A percentile compares a stretch with the other conserved stretches of the same genome.
These are phyloP conservation scores for Trichosporon sp. DNA, from an alignment of 1,284 basidiomycete genomes.

Conservation along the genomic window DNA sequence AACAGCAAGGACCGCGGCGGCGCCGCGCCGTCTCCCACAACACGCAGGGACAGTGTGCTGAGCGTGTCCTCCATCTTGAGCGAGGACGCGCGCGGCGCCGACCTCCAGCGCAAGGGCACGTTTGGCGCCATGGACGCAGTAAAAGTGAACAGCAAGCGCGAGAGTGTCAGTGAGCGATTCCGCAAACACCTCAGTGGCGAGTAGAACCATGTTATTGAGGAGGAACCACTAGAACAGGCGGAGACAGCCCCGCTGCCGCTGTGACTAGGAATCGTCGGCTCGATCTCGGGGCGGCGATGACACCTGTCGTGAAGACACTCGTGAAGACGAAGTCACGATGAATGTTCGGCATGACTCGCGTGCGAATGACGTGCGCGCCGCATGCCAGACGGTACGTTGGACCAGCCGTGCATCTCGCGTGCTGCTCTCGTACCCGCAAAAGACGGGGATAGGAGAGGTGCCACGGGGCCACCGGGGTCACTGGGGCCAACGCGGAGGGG, in stretches of 20 bases:
- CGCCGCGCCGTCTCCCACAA: neutral
- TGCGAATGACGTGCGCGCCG: too few species aligned
- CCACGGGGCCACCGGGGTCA: too few species aligned
- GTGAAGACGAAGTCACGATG: too few species aligned
- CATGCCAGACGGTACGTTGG: too few species aligned
- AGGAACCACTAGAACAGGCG: neutral
- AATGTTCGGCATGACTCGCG: too few species aligned
- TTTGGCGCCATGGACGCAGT: slow-evolving; percentile 29
- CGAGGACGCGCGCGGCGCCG: slow-evolving; percentile 22
- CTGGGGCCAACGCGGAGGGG: too few species aligned
- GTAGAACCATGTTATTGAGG: neutral
- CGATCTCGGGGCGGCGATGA: neutral
- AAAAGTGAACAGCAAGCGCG: slow-evolving; percentile 18
- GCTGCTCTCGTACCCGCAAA: too few species aligned
- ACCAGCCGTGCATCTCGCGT: too few species aligned
- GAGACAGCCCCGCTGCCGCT: too few species aligned
- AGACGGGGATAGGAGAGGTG: too few species aligned
- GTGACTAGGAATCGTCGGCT: neutral
- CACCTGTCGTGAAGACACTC: too few species aligned
- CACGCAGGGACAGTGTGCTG: slow-evolving; percentile 16
- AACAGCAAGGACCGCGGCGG: slow-evolving; percentile 2
- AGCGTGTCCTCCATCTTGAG: slow-evolving; percentile 11
- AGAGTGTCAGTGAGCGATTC: slow-evolving; percentile 34
- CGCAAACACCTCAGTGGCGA: slow-evolving; percentile 31
- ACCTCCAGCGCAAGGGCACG: slow-evolving; percentile 29